Percentiles rank a stretch among this genome's conserved stretches.
Conservation (phyloP, 2,329 filamentous ascomycete species). For the Arachnopeziza araneosa region DNA sequence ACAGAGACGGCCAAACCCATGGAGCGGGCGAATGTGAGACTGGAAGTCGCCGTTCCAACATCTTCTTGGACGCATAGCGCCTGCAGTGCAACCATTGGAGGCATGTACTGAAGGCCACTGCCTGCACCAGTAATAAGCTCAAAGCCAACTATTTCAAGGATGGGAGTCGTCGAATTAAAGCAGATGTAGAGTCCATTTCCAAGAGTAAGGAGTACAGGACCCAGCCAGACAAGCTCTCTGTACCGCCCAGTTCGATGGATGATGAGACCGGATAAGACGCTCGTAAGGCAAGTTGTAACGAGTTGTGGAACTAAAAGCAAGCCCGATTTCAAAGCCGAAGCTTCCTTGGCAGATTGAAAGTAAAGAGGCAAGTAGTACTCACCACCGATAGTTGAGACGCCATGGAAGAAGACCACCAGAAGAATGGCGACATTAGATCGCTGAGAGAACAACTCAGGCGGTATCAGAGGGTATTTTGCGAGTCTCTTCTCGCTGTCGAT, state of each 20-base stretch:
- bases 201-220: conserved; percentile 52
- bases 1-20: conserved; percentile 39
- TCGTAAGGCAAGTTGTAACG: not conserved
- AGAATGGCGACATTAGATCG: conserved; percentile 62
- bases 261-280: conserved; percentile 44
- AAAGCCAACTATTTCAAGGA: conserved; percentile 49
- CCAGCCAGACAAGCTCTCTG: conserved; percentile 51
- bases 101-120: conserved; percentile 56
- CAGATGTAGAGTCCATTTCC: conserved; percentile 59
- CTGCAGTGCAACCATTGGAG: conserved; percentile 52
- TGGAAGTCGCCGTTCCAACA: conserved; percentile 45
- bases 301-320: conserved; percentile 49
- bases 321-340: conserved; percentile 64
- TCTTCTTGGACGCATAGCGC: conserved; percentile 36
- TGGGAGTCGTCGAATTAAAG: conserved; percentile 49
- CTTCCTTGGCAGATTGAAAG: conserved; percentile 71
- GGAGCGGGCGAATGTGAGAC: conserved; percentile 42
- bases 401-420: conserved; percentile 64
- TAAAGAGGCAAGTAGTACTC: conserved; percentile 49
- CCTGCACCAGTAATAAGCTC: conserved; percentile 57
- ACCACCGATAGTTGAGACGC: conserved; percentile 50
- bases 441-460: conserved; percentile 62
- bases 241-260: conserved; percentile 61
- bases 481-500: conserved; percentile 63
- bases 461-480: conserved; percentile 72